Base-by-base conservation (phyloP, 768 basidiomycete genomes). In the Leccinum fibrillosum region DNA sequence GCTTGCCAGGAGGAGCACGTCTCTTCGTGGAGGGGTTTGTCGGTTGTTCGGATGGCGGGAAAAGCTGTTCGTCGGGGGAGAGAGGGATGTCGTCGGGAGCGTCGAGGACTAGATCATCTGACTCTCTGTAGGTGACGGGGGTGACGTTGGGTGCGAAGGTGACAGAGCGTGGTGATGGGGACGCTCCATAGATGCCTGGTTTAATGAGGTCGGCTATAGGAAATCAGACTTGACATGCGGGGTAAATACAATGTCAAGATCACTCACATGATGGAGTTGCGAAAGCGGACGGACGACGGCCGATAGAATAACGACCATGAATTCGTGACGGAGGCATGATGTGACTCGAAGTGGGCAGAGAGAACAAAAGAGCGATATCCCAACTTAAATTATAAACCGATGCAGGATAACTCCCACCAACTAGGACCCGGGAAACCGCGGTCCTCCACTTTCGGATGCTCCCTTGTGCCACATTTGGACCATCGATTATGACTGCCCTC, bases 81-180 rank as follows among this genome's bases (percentile, higher is more conserved):
- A 69, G 21, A 0, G 70, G 50, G n/a, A 73, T 61, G 12, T 76
- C 71, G 2, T 74, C 61, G 1, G 71, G 51, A 23, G 54, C 5
- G 49, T 62, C 60, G 5, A 75, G 53, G 17, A 60, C 11, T 11
- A 60, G n/a, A 47, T 73, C 68, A 54, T 73, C 75, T 0, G 73
- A 54, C 11, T 77, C 76, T 26, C 70, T 70, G 71, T 76, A 85
- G 0, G 82, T 82, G 3, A 74, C 75, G 1, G 84, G 84, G 0
- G 84, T 85, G 25, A 85, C 75, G 60, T 85, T 85, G 39, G 84
- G 84, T 1, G 85, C 85, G 51, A 88, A 88, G 0, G 82, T 84
- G 26, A 87, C 82, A 5, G 77, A 74, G 1, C 78, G 76, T n/a
- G 80, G 74, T 0, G 79, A 74, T 0, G 75, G 68, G 2, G 77